Evolutionary conservation across 1,139 yeast genomes (phyloP).

Genomic region (Wickerhamiella infanticola): DNA sequence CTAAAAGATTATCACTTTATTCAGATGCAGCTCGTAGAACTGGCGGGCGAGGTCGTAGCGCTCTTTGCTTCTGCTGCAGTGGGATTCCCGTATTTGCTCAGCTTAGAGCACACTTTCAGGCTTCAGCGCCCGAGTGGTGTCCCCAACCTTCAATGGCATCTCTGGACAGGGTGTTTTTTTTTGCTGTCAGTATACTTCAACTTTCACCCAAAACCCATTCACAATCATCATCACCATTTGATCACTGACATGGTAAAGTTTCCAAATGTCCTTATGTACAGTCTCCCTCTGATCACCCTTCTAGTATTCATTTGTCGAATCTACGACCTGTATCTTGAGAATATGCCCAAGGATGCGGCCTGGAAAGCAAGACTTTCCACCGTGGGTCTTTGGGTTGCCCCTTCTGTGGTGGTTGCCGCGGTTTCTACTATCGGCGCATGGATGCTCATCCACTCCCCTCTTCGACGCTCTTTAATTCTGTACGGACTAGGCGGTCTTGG

Average conservation of each 20-base stretch:
- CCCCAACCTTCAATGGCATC: constrained; percentile 7
- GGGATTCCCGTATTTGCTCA: background rate
- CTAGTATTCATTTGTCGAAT: constrained; percentile 4
- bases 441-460: constrained; percentile 2
- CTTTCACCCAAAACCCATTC: constrained; percentile 6
- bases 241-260: constrained; percentile 6
- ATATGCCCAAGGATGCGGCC: background rate
- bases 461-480: constrained; percentile 1
- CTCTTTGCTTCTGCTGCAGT: background rate
- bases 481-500: background rate
- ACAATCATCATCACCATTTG: constrained; percentile 1
- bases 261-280: constrained; percentile 2
- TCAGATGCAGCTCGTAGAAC: background rate
- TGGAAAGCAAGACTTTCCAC: background rate
- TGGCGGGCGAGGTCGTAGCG: background rate
- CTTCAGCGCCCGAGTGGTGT: constrained; percentile 1
- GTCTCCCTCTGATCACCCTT: background rate
- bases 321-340: background rate
- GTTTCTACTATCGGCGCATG: background rate
- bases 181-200: constrained; percentile 6
- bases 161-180: constrained; percentile 7
- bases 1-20: background rate
- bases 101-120: background rate
- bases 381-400: background rate
- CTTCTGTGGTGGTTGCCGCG: background rate